Base-by-base conservation (phyloP, 306 rosid genomes). In the Astragalus glycyphyllos region DNA sequence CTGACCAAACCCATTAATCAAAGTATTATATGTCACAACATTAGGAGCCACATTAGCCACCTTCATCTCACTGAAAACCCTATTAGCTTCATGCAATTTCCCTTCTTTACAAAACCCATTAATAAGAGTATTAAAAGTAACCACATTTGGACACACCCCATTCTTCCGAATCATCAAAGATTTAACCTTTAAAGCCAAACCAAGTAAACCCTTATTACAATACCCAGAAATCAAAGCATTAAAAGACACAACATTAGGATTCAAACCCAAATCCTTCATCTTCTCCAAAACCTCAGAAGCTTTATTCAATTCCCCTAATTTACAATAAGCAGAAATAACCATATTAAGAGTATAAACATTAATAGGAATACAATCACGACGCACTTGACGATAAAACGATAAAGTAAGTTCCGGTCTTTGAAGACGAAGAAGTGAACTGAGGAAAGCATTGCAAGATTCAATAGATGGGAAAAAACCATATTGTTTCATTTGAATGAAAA, bases 181-280 rank as follows among this genome's bases (percentile, higher is more conserved):
- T 74, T 80, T 90, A 44, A 87, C 81, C 84, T 84, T 86, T 74
- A 85, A 38, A 2, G 89, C 92, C 53, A 69, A 74, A 44, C 85
- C 85, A 73, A 85, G 32, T 45, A 93, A 81, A 59, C 92, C 94
- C 68, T 85, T 87, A 58, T 66, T 76, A 72, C 94, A 90, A 58
- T 88, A 80, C 23, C 96, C 98, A 2, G 92, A 76, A 79, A 93
- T 87, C 75, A 93, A 77, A 0, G 84, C 80, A 71, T 93, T 93
- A 35, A 84, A 93, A 0, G 97, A 82, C 56, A 59, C 89, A 77
- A 77, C 69, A 68, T 53, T 90, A 10, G 96, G 97, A 75, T 75
- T 79, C 68, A 83, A 78, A 45, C 97, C 94, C 88, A 89, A 80
- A 65, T 68, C 77, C 82, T 61, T 83, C 96, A 90, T 90, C 60